Evolutionary conservation across 2,329 filamentous ascomycete species (phyloP), one percentile per base, ranked within the genome.

Genomic region (Teratosphaeria nubilosa): DNA sequence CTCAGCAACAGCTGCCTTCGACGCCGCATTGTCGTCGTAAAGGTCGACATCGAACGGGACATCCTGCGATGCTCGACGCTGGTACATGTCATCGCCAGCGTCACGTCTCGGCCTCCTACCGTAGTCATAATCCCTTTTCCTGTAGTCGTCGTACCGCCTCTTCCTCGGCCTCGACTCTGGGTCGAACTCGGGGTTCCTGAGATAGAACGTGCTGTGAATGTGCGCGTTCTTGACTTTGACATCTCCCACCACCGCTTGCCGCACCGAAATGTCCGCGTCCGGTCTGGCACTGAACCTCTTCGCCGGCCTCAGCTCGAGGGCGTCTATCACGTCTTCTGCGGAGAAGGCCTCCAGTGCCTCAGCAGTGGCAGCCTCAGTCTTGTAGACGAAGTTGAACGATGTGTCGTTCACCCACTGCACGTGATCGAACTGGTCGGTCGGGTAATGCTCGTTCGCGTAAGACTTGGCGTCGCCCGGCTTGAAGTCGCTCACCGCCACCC

Each of bases 351-450:
- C 67, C 25, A 87, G 74, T 22, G 83, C 84, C 55, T 77, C 71
- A 5, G 77, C 67, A 1, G 84, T 84, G 13, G 79, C 73, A 51
- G 80, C 76, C 13, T 77, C 69, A 37, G 76, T 78, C 58, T 78
- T 77, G 75, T 94, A 97, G 56, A 95, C 74, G 56, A 96, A 78
- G 70, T 97, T 97, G 62, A 90, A 90, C 0, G 90, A 92, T 6
- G 84, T 86, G 73, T 99, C 94, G 71, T 97, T 90, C 64, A 99
- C 90, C 94, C 94, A 99, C 75, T 97, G 91, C 62, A 96, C 79
- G 61, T 82, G 80, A 58, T 82, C 77, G 58, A 85, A 77, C 56
- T 76, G 69, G 57, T 80, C 77, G 14, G 73, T 71, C 37, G 60
- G 25, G 67, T 82, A 90, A 71, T 94, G 82, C 9, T 90, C 83